phyloP scores from a whole-genome alignment of 306 rosid genomes.

The Medicago truncatula region MtrunA17r5.0-ANR NC_053048.1:42903501-42904000 shows the following conservation, averaged over 20 bases:
- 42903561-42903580: slow-evolving; percentile 84
- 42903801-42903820: slow-evolving; percentile 64
- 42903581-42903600: slow-evolving; percentile 78
- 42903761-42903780: slow-evolving; percentile 32
- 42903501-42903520: slow-evolving; percentile 69
- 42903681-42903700: slow-evolving; percentile 61
- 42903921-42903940: slow-evolving; percentile 83
- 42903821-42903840: slow-evolving; percentile 83
- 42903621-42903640: slow-evolving; percentile 74
- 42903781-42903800: slow-evolving; percentile 31
- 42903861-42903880: slow-evolving; percentile 71
- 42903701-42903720: slow-evolving; percentile 45
- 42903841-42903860: slow-evolving; percentile 69
- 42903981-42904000: slow-evolving; percentile 99
- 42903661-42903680: slow-evolving; percentile 67
- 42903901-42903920: slow-evolving; percentile 64
- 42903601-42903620: slow-evolving; percentile 61
- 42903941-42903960: slow-evolving; percentile 71
- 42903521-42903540: slow-evolving; percentile 65
- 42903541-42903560: slow-evolving; percentile 89
- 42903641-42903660: slow-evolving; percentile 75
- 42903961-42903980: slow-evolving; percentile 92
- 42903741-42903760: slow-evolving; percentile 41
- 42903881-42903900: slow-evolving; percentile 66
- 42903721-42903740: no score